These are phyloP conservation scores for Chalaropsis ovoidea DNA, from an alignment of 2,329 filamentous ascomycete species.

Conservation along the genomic window DNA sequence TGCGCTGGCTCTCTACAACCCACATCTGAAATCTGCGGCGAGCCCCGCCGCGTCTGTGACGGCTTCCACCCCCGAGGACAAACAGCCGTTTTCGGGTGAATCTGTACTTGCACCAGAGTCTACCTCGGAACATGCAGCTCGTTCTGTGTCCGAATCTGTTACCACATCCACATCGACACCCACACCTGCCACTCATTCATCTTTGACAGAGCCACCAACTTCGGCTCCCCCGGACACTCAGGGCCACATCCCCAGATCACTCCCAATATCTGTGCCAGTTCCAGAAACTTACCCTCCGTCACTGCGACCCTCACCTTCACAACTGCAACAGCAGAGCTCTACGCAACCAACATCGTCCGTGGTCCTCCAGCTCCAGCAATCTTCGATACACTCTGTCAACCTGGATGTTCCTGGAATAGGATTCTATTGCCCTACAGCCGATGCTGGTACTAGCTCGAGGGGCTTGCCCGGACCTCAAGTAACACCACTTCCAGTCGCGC, in stretches of 20 bases:
- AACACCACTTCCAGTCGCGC: background rate
- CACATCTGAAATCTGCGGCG: constrained; percentile 26
- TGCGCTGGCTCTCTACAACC: constrained; percentile 24
- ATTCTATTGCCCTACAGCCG: background rate
- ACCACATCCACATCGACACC: background rate
- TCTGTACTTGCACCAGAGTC: background rate
- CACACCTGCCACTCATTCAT: background rate
- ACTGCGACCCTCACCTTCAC: background rate
- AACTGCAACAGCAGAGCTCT: background rate
- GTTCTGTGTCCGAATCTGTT: background rate
- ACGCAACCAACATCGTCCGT: background rate
- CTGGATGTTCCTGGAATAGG: background rate
- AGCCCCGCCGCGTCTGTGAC: constrained; percentile 7
- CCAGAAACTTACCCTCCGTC: background rate
- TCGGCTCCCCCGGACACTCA: background rate
- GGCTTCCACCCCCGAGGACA: background rate
- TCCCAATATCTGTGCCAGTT: background rate
- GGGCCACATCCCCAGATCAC: background rate
- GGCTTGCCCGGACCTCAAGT: background rate
- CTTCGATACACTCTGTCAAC: background rate
- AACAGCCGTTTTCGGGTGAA: background rate
- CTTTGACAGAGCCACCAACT: background rate
- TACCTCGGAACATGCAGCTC: background rate
- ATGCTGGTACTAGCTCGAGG: background rate
- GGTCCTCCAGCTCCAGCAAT: background rate